Evolutionary conservation across 2,329 filamentous ascomycete species (phyloP), one percentile per base, ranked within the genome.

Genomic region (Mycocentrospora acerina): DNA sequence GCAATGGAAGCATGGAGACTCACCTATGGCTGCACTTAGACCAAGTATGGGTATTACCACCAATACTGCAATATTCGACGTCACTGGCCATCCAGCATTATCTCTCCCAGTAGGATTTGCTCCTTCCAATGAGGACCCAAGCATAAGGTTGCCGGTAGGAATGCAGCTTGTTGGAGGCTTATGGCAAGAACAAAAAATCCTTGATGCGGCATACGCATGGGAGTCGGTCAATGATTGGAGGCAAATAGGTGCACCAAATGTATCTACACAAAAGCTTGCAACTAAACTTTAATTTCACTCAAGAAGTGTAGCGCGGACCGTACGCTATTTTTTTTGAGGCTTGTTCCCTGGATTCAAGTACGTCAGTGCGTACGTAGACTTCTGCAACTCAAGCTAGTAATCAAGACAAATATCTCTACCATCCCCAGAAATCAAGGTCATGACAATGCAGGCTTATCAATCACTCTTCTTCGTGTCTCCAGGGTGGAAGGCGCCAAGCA

Each of bases 91-190:
- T 31, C 60, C 60, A 17, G 60, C 59, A 10, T 46, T 64, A 41
- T 50, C 56, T 0, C 38, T 64, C 12, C 60, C 77, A 24, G 50
- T 60, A 15, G 54, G 54, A 4, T 62, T 59, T 29, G 47, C 53
- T 1, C 46, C 57, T 14, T 51, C 59, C 4, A 37, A 42, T 4
- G 40, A 50, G n/a, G 52, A 60, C 32, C 9, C 31, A 7, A 51
- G 29, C 2, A 35, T 65, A 3, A 52, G 39, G 33, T 40, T 71
- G 13, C 69, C 69, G 1, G 67, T 62, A 2, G 60, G 66, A 9
- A 66, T 72, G 62, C 66, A 70, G 42, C 50, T 72, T 27, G 64
- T 71, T 4, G 61, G 59, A 14, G 62, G 54, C 11, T 45, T 64
- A 37, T 68, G 60, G 50, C 53, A 71, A 24, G 69, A 72, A 19